Evolutionary conservation across 225 moss, liverwort and hornwort species (phyloP).

Genomic region (Straminergon stramineum): DNA sequence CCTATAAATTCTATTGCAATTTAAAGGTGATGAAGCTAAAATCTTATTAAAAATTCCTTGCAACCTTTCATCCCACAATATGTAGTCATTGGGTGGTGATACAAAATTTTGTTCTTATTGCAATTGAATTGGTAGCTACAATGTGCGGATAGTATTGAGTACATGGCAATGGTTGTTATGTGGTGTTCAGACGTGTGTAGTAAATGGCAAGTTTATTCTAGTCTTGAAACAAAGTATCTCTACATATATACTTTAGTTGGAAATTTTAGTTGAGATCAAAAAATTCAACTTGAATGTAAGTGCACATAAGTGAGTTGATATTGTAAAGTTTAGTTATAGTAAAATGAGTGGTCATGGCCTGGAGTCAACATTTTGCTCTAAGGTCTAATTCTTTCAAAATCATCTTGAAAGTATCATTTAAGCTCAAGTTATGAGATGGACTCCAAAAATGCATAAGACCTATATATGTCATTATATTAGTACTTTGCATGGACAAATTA

Average conservation of each 20-base stretch:
- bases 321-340: not conserved
- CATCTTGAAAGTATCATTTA: not conserved
- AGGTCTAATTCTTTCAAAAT: not conserved
- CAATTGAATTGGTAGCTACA: too few relatives aligned
- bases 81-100: too few relatives aligned
- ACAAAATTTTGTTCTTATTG: too few relatives aligned
- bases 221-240: not conserved
- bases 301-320: accelerated
- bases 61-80: too few relatives aligned
- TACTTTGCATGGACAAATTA: not conserved
- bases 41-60: too few relatives aligned
- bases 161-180: too few relatives aligned
- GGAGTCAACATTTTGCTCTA: not conserved
- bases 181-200: too few relatives aligned
- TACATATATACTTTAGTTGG: accelerated
- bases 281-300: not conserved
- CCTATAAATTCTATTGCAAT: too few relatives aligned
- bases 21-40: too few relatives aligned
- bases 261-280: not conserved
- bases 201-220: not conserved
- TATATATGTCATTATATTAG: not conserved
- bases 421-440: accelerated
- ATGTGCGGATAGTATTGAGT: too few relatives aligned
- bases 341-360: accelerated
- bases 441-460: not conserved